Percentiles rank a stretch among this genome's conserved stretches.
These are phyloP conservation scores for Phyllosticta paracitricarpa DNA, from an alignment of 2,329 filamentous ascomycete species.

Conservation along the genomic window DNA sequence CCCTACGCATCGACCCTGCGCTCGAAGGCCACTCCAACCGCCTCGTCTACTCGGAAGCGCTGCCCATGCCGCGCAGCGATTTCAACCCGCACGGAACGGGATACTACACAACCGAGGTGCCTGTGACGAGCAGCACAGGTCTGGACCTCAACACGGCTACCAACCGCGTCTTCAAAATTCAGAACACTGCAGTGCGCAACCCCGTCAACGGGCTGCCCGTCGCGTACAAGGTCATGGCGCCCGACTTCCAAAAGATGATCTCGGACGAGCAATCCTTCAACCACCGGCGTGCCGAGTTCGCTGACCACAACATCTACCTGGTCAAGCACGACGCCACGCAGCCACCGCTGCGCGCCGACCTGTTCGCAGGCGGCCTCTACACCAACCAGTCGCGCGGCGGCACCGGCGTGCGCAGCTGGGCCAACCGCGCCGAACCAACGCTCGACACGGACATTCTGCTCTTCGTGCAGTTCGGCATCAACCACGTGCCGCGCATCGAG, in stretches of 20 bases:
- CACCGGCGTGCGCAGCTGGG: conserved; percentile 39
- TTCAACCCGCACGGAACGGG: conserved; percentile 47
- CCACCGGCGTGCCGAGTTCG: conserved; percentile 49
- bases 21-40: conserved; percentile 38
- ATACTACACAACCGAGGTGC: conserved; percentile 38
- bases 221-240: conserved; percentile 41
- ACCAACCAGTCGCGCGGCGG: conserved; percentile 49
- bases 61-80: conserved; percentile 48
- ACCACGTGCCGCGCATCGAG: conserved; percentile 46
- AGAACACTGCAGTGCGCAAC: conserved; percentile 35
- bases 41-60: conserved; percentile 43
- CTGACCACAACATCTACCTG: conserved; percentile 49
- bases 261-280: conserved; percentile 44
- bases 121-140: conserved; percentile 39
- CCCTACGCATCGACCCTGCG: conserved; percentile 38
- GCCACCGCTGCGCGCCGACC: conserved; percentile 25
- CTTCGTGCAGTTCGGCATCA: conserved; percentile 49
- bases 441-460: conserved; percentile 48
- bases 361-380: conserved; percentile 51
- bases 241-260: conserved; percentile 41
- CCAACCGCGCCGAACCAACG: conserved; percentile 42
- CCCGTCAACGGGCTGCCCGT: conserved; percentile 39
- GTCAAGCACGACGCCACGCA: conserved; percentile 44
- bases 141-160: conserved; percentile 38
- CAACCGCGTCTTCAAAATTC: conserved; percentile 41